Conservation (phyloP, 2,329 filamentous ascomycete species). For the Fusarium sp. region DNA sequence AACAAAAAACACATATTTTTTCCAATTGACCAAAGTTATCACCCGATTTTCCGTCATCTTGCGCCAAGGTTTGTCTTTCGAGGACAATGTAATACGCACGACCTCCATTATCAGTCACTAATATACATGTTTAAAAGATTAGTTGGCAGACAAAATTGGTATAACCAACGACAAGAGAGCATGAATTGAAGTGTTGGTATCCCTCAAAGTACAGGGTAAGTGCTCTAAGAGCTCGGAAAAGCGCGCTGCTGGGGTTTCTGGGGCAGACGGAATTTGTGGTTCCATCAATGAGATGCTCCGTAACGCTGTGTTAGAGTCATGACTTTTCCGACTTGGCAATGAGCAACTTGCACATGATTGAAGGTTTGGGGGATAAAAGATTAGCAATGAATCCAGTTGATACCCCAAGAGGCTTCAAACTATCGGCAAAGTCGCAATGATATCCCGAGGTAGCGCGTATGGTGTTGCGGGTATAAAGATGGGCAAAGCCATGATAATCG, state of each 20-base stretch:
- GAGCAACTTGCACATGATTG: not conserved
- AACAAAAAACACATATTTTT: too few relatives aligned
- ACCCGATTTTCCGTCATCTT: too few relatives aligned
- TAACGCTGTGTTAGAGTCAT: not conserved
- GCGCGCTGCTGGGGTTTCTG: not conserved
- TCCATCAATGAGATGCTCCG: not conserved
- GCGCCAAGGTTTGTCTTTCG: too few relatives aligned
- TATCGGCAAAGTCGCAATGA: not conserved
- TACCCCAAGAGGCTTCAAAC: not conserved
- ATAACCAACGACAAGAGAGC: too few relatives aligned
- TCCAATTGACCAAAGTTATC: too few relatives aligned
- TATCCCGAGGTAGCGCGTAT: not conserved
- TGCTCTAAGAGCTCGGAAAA: not conserved
- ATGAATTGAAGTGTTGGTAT: not conserved
- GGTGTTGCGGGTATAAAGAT: not conserved
- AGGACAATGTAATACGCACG: too few relatives aligned
- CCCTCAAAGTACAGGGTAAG: not conserved
- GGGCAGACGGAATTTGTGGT: not conserved
- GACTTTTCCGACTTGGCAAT: not conserved
- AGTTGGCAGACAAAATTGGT: accelerated
- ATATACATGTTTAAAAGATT: not conserved
- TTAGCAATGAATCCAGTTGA: too few relatives aligned
- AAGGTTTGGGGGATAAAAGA: not conserved
- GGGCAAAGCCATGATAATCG: not conserved
- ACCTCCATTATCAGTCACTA: not conserved